These are phyloP conservation scores for Erysimum cheiranthoides DNA, from an alignment of 345 rosid species.

Conservation along the genomic window DNA sequence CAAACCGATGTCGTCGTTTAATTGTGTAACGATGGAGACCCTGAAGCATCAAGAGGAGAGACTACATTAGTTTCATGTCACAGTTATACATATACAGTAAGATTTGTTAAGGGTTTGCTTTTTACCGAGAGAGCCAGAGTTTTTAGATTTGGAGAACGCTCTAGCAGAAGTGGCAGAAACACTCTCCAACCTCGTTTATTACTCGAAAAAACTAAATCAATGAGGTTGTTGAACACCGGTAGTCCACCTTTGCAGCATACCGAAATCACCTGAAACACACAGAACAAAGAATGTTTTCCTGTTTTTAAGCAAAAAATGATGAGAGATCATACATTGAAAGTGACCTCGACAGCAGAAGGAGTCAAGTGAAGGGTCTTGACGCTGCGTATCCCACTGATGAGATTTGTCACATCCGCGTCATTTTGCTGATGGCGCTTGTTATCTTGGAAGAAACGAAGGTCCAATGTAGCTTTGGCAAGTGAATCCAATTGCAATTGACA, in stretches of 20 bases:
- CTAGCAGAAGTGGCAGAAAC: neutral
- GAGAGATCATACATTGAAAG: neutral
- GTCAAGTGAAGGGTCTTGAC: neutral
- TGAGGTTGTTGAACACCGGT: neutral
- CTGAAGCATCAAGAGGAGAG: neutral
- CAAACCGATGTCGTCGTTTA: neutral
- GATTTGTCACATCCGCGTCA: neutral
- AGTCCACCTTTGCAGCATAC: neutral
- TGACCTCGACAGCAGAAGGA: neutral
- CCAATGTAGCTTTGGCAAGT: neutral
- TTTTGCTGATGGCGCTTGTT: neutral
- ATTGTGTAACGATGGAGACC: neutral
- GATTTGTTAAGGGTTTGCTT: neutral
- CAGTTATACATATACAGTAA: neutral
- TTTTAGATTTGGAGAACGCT: neutral
- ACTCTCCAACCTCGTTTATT: neutral
- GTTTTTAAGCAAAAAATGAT: neutral
- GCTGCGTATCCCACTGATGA: neutral
- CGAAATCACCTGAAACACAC: neutral
- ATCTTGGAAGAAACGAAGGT: neutral
- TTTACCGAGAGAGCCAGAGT: neutral
- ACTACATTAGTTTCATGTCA: neutral
- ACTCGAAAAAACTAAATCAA: neutral
- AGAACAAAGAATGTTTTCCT: neutral
- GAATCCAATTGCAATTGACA: neutral